Conservation (phyloP, 805 yeast species). For the Pichia gijzeniarum region DNA sequence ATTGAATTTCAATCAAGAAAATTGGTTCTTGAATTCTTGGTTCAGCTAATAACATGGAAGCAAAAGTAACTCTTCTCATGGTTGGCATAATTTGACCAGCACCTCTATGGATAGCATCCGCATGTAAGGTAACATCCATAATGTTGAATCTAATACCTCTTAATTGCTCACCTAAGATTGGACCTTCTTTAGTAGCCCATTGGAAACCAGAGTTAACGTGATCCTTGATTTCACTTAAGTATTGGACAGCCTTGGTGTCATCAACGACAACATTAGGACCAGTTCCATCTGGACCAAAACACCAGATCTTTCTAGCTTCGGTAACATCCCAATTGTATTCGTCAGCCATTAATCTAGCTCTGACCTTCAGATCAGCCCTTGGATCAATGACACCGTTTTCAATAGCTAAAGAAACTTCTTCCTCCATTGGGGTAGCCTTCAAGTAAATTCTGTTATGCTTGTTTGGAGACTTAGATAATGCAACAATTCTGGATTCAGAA, state of each 20-base stretch:
- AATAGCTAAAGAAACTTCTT: constrained; percentile 87
- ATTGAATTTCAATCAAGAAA: constrained; percentile 98
- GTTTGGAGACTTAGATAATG: constrained; percentile 99
- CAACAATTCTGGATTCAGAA: constrained; percentile 88
- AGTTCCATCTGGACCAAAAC: constrained; percentile 99
- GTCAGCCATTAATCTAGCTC: constrained; percentile 98
- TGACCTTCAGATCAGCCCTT: constrained; percentile 96
- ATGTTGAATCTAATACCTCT: constrained; percentile 97
- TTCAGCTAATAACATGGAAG: constrained; percentile 95
- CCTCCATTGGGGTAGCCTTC: constrained; percentile 93
- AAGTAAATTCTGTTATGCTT: constrained; percentile 99
- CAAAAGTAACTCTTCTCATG: constrained; percentile 99
- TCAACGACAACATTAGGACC: constrained; percentile 99
- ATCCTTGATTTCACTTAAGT: constrained; percentile 98
- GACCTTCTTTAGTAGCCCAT: constrained; percentile 99
- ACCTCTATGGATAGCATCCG: constrained; percentile 99
- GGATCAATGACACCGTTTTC: constrained; percentile 89
- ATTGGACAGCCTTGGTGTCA: constrained; percentile 99
- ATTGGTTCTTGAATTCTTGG: constrained; percentile 99
- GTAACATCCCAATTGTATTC: constrained; percentile 99
- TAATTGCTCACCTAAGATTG: constrained; percentile 92
- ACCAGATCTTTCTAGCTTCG: constrained; percentile 99
- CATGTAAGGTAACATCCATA: constrained; percentile 98
- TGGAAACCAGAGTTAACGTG: constrained; percentile 99
- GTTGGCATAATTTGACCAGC: constrained; percentile 99